phyloP scores from a whole-genome alignment of 257 asterid species.

The Primulina tabacum region DNA sequence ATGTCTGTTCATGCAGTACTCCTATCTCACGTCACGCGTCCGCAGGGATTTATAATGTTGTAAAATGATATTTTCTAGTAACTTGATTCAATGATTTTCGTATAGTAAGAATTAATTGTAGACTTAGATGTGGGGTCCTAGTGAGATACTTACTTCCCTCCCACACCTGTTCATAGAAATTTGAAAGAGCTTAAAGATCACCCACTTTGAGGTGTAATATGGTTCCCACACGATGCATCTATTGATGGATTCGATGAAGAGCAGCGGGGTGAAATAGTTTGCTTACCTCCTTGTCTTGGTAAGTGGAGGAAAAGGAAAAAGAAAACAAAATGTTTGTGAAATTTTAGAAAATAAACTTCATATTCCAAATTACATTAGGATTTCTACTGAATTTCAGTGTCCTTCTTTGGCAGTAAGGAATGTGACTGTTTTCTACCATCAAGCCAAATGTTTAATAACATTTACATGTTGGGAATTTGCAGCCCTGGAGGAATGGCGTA shows the following conservation, averaged over 20 bases:
- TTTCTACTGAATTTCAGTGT: background rate
- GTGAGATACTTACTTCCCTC: no score
- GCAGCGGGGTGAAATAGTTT: background rate
- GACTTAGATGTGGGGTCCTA: background rate
- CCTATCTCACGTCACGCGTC: background rate
- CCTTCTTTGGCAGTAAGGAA: background rate
- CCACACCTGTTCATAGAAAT: background rate
- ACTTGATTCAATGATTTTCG: background rate
- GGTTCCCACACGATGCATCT: background rate
- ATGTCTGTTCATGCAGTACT: background rate
- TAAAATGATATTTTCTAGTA: background rate
- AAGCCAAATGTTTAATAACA: background rate
- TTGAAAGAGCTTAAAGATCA: background rate
- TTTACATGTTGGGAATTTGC: constrained; percentile 18
- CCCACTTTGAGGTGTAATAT: background rate
- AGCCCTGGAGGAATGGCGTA: constrained; percentile 95
- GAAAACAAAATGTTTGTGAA: background rate
- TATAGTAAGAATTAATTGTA: background rate
- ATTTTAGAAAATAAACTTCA: background rate
- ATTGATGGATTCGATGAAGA: background rate
- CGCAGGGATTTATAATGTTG: background rate
- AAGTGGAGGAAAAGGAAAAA: background rate
- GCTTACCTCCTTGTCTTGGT: background rate
- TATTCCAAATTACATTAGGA: background rate
- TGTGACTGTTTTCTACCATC: background rate